phyloP scores from a whole-genome alignment of 495 filamentous ascomycete genomes.

The Trypethelium eluteriae region DNA sequence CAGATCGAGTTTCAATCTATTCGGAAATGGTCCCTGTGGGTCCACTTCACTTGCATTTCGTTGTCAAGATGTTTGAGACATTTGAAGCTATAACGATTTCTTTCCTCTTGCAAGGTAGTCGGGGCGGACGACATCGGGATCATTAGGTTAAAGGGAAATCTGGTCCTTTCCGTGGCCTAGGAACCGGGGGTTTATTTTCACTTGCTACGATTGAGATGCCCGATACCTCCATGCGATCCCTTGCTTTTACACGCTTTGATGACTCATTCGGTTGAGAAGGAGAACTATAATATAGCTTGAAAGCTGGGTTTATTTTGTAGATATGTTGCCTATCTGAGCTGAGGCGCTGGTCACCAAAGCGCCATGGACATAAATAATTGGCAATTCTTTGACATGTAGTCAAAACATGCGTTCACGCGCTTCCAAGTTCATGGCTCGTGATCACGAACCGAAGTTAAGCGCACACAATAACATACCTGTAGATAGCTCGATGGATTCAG shows the following conservation, averaged over 20 bases:
- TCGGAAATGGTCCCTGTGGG: neutral
- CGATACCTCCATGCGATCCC: neutral
- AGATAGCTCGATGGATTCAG: no score
- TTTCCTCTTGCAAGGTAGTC: neutral
- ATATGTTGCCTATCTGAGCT: neutral
- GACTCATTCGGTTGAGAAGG: no score
- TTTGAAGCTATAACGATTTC: neutral
- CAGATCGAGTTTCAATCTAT: neutral
- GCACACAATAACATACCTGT: no score
- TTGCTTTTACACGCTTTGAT: no score
- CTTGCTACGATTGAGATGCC: neutral
- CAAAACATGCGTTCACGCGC: neutral
- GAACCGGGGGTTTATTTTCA: neutral
- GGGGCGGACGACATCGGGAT: neutral
- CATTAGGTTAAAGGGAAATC: neutral
- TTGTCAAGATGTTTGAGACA: neutral
- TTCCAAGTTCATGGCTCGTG: no score
- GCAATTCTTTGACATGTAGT: neutral
- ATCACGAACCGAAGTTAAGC: no score
- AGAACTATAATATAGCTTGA: no score
- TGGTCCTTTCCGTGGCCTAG: neutral
- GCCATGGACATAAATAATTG: neutral
- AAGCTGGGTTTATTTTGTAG: neutral
- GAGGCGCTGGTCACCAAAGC: neutral
- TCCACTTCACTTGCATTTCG: neutral